A percentile compares a stretch with the other conserved stretches of the same genome.
phyloP scores from a whole-genome alignment of 164 flowering plant species.

The Malania oleifera region DNA sequence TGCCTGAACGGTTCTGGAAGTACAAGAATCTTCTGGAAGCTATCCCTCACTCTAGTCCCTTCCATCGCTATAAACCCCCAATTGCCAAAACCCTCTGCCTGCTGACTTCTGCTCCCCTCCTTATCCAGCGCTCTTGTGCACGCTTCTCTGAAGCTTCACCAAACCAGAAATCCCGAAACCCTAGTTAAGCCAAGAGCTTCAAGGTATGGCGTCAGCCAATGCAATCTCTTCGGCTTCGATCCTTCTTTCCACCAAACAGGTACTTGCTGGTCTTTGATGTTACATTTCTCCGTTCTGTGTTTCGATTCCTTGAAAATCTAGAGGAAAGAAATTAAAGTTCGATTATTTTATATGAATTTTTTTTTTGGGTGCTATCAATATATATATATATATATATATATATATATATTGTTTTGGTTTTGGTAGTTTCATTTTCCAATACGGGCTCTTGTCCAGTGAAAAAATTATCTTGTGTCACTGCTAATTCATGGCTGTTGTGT shows the following conservation, averaged over 20 bases:
- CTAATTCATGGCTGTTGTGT: too few relatives aligned
- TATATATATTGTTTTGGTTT: too few relatives aligned
- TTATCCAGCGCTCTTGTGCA: conserved; percentile 1
- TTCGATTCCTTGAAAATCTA: neutral
- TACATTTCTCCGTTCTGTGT: neutral
- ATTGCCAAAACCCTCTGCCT: neutral
- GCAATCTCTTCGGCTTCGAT: conserved; percentile 58
- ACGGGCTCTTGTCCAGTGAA: too few relatives aligned
- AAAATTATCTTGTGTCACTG: too few relatives aligned
- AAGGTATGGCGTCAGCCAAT: conserved; percentile 72
- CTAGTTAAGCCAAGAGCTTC: neutral
- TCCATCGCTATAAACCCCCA: conserved; percentile 7
- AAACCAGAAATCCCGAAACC: too few relatives aligned
- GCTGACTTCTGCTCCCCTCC: neutral
- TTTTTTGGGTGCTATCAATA: too few relatives aligned
- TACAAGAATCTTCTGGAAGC: conserved; percentile 32
- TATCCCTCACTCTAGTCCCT: too few relatives aligned
- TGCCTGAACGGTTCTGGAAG: conserved; percentile 9
- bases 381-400: too few relatives aligned
- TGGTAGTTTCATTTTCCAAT: too few relatives aligned
- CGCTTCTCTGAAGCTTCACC: too few relatives aligned
- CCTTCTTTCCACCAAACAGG: conserved; percentile 55
- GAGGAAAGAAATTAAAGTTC: neutral
- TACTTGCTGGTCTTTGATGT: conserved; percentile 9
- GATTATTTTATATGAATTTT: neutral